Evolutionary conservation across 179 eudicot genomes (phyloP).

Genomic region (Silene noctiflora): DNA sequence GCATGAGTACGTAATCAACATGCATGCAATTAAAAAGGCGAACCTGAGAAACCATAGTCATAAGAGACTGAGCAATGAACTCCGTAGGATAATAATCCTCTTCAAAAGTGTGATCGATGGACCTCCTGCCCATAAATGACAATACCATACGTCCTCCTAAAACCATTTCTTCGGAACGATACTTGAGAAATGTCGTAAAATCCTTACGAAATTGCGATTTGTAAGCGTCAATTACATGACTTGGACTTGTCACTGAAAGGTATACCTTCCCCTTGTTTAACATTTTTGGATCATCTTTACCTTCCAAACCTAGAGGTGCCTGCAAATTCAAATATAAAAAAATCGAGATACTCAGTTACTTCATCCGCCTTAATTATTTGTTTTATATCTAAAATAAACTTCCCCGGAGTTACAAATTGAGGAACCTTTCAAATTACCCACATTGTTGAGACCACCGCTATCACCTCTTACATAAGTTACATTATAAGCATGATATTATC

Average conservation of each 20-base stretch:
- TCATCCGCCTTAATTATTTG: too few species aligned
- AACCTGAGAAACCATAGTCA: slow-evolving; percentile 32
- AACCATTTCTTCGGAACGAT: slow-evolving; percentile 31
- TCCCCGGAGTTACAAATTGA: too few species aligned
- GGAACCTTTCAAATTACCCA: too few species aligned
- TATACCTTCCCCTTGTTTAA: slow-evolving; percentile 32
- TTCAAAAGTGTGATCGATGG: slow-evolving; percentile 8
- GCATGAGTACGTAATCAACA: too few species aligned
- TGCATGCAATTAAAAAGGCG: too few species aligned
- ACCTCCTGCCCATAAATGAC: slow-evolving; percentile 24
- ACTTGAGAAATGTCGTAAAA: slow-evolving; percentile 22
- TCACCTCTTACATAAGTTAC: too few species aligned
- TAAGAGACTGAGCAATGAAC: slow-evolving; percentile 22
- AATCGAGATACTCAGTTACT: too few species aligned
- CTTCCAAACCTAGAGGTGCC: slow-evolving; percentile 36
- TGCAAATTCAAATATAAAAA: not conserved
- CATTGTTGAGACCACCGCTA: too few species aligned
- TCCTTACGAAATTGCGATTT: slow-evolving; percentile 22
- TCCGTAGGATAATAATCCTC: slow-evolving; percentile 18
- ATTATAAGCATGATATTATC: too few species aligned
- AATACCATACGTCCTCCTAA: slow-evolving; percentile 33
- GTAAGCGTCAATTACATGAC: slow-evolving; percentile 23
- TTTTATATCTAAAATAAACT: too few species aligned
- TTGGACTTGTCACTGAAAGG: slow-evolving; percentile 26
- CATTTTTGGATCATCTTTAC: slow-evolving; percentile 11